These are phyloP conservation scores for Cystobasidiopsis lactophilus DNA, from an alignment of 768 basidiomycete genomes.

Conservation along the genomic window DNA sequence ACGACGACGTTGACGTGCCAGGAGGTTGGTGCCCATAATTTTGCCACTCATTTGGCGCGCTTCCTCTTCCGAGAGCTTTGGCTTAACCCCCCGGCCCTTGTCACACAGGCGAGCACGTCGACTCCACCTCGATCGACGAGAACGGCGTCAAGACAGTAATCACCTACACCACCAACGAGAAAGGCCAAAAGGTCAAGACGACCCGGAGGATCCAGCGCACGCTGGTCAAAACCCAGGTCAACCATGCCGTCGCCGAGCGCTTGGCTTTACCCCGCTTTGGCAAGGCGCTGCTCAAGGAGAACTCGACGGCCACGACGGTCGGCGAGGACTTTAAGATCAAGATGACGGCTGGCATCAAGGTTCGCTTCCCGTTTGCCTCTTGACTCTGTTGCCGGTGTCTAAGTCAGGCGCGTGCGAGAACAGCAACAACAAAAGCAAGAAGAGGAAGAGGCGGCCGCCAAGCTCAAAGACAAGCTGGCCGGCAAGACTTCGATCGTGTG, in stretches of 20 bases:
- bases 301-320: slow-evolving; percentile 71
- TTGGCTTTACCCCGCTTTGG: slow-evolving; percentile 41
- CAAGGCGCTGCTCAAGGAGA: slow-evolving; percentile 66
- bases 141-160: slow-evolving; percentile 70
- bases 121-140: slow-evolving; percentile 31
- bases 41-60: not conserved
- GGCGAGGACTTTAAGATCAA: slow-evolving; percentile 49
- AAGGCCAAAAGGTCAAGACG: slow-evolving; percentile 88
- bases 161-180: slow-evolving; percentile 66
- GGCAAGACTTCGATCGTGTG: slow-evolving; percentile 57
- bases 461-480: slow-evolving; percentile 33
- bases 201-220: slow-evolving; percentile 56
- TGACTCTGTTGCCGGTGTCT: not conserved
- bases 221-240: slow-evolving; percentile 76
- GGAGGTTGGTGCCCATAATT: not conserved
- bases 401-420: not conserved
- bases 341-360: slow-evolving; percentile 36
- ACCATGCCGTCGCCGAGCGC: slow-evolving; percentile 78
- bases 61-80: not conserved
- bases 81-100: not conserved
- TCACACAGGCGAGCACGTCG: not conserved
- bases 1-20: not conserved
- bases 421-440: slow-evolving; percentile 14
- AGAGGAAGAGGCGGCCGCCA: slow-evolving; percentile 26
- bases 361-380: slow-evolving; percentile 25